Evolutionary conservation across 768 basidiomycete genomes (phyloP).

Genomic region (Lactarius hatsudake): DNA sequence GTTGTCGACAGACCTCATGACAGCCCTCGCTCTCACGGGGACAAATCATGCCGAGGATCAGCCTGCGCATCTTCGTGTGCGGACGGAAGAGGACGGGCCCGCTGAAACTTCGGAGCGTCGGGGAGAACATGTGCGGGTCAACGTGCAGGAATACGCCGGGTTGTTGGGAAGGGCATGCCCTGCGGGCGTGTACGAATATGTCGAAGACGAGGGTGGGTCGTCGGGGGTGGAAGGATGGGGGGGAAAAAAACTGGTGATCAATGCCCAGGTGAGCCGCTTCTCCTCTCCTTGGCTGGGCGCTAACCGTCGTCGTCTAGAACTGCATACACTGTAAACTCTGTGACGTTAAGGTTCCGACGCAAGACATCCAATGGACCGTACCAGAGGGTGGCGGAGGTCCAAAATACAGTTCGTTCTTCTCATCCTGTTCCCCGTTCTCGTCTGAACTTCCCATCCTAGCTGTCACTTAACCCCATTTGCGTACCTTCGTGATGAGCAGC

Average conservation of each 20-base stretch:
- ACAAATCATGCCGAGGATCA: slow-evolving; percentile 99
- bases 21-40: slow-evolving; percentile 83
- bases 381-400: slow-evolving; percentile 97
- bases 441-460: slow-evolving; percentile 17
- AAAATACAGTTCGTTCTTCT: slow-evolving; percentile 70
- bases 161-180: slow-evolving; percentile 89
- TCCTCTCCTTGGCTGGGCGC: slow-evolving; percentile 12
- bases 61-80: slow-evolving; percentile 82
- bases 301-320: slow-evolving; percentile 52
- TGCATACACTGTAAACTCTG: slow-evolving; percentile 95
- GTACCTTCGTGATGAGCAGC: neutral
- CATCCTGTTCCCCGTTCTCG: neutral
- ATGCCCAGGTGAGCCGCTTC: slow-evolving; percentile 71
- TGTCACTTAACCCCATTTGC: slow-evolving; percentile 10
- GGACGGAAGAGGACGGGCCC: slow-evolving; percentile 32
- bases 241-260: slow-evolving; percentile 91
- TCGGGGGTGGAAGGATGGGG: slow-evolving; percentile 58
- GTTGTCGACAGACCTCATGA: slow-evolving; percentile 90
- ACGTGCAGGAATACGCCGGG: slow-evolving; percentile 80
- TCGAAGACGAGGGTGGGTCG: slow-evolving; percentile 54
- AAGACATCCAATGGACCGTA: slow-evolving; percentile 96
- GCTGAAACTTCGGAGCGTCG: slow-evolving; percentile 46
- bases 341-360: slow-evolving; percentile 93
- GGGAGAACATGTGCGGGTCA: slow-evolving; percentile 67
- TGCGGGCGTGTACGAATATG: slow-evolving; percentile 96